Base-by-base conservation (phyloP, 2,329 filamentous ascomycete genomes). In the Truncatella angustata region DNA sequence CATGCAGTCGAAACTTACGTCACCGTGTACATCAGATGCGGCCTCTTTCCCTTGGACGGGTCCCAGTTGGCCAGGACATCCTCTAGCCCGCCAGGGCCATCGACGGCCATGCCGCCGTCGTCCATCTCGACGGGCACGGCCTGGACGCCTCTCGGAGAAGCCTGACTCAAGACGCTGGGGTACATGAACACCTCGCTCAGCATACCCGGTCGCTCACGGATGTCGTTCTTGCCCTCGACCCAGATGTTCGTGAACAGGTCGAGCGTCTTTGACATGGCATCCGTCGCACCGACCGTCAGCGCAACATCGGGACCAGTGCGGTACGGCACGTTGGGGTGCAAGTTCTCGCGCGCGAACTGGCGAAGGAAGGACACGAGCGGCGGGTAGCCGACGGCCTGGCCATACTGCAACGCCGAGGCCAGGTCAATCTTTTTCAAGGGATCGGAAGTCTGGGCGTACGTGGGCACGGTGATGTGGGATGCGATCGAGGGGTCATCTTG, bases 31-130 rank as follows among this genome's bases (percentile, higher is more conserved):
- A 97, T 79, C 58, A 97, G 67, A 68, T 93, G 88, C 36, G 92
- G 92, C 53, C 88, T 79, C 63, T 83, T 86, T 1, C 92, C 92
- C 61, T 79, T 85, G 36, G 75, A 75, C 43, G 77, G 75, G 67
- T 97, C 88, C 92, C 92, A 97, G 60, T 88, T 91, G 49, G 85
- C 81, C 26, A 97, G 74, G 1, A 96, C 84, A 60, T 95, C 87
- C 54, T 85, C 77, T 56, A 97, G 72, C 2, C 90, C 87, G 24
- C 89, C 89, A 5, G 82, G 78, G 0, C 91, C 91, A 20, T 79
- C 73, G 0, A 85, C 83, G n/a, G 81, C 59, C 88, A 97, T 94
- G 20, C 92, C 92, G 59, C 89, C 81, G 4, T 80, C 77, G 64
- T 97, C 92, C 53, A 94, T 85, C 51, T 81, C 82, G 4, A 96